Conservation (phyloP, 2,329 filamentous ascomycete genomes). For the Chlorencoelia australis region DNA sequence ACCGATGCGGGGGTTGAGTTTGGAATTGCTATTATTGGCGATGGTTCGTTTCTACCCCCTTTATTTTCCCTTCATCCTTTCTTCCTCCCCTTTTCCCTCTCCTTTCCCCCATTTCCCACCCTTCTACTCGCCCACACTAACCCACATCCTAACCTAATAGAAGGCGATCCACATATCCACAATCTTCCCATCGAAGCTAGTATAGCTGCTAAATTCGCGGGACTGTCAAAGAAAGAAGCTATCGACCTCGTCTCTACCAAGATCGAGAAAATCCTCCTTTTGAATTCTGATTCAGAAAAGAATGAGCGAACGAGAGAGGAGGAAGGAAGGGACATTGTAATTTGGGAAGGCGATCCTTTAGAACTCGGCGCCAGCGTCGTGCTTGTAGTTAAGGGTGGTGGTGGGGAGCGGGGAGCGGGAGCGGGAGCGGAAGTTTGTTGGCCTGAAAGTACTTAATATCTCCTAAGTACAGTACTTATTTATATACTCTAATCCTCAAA, state of each 20-base stretch:
- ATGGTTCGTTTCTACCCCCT: conserved; percentile 3
- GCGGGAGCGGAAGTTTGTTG: too few relatives aligned
- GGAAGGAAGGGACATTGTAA: conserved; percentile 31
- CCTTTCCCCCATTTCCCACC: conserved; percentile 13
- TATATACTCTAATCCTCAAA: too few relatives aligned
- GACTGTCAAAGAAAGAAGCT: conserved; percentile 26
- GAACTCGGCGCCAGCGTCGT: conserved; percentile 32
- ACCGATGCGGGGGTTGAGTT: conserved; percentile 32
- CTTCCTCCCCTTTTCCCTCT: neutral
- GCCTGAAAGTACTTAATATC: too few relatives aligned
- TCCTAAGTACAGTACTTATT: too few relatives aligned
- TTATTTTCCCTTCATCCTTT: conserved; percentile 14
- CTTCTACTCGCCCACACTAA: neutral
- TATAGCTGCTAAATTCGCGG: conserved; percentile 33
- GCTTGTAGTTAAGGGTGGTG: conserved; percentile 26
- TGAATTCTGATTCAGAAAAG: too few relatives aligned
- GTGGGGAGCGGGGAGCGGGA: too few relatives aligned
- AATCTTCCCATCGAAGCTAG: conserved; percentile 31
- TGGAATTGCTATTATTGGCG: conserved; percentile 26
- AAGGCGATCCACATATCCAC: conserved; percentile 31
- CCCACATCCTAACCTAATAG: conserved; percentile 2
- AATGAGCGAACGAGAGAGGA: too few relatives aligned
- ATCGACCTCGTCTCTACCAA: conserved; percentile 32
- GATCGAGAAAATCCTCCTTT: conserved; percentile 32
- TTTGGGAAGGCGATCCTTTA: conserved; percentile 35